A percentile compares a stretch with the other conserved stretches of the same genome.
These are phyloP conservation scores for Emergomyces orientalis DNA, from an alignment of 2,329 filamentous ascomycete species.

Conservation along the genomic window DNA sequence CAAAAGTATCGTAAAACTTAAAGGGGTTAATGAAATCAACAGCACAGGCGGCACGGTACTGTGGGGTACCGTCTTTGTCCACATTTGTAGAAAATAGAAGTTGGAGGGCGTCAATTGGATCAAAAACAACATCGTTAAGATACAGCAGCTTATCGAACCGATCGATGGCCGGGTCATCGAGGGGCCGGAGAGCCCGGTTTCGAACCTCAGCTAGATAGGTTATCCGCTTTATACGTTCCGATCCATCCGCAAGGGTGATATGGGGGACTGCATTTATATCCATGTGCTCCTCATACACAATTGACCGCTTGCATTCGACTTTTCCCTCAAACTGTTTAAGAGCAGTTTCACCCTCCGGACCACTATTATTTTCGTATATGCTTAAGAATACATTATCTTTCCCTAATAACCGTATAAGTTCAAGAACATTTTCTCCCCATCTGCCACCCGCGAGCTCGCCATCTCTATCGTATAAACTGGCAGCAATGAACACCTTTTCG, in stretches of 20 bases:
- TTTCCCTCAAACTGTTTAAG: constrained; percentile 45
- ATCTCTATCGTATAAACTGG: constrained; percentile 57
- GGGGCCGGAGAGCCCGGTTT: constrained; percentile 57
- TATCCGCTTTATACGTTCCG: constrained; percentile 59
- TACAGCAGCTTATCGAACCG: constrained; percentile 50
- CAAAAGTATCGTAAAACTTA: constrained; percentile 70
- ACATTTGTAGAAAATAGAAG: constrained; percentile 54
- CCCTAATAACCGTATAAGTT: constrained; percentile 57
- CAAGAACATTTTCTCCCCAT: constrained; percentile 54
- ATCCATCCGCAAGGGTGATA: constrained; percentile 53
- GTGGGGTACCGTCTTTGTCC: constrained; percentile 42
- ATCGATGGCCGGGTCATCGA: constrained; percentile 40
- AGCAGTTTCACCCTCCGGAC: constrained; percentile 46
- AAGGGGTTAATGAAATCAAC: constrained; percentile 66
- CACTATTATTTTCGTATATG: constrained; percentile 64
- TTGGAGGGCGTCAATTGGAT: constrained; percentile 50
- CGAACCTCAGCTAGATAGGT: constrained; percentile 63
- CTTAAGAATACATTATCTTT: constrained; percentile 60
- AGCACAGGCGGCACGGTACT: constrained; percentile 62
- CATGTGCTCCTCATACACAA: constrained; percentile 54
- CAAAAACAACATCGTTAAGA: constrained; percentile 59
- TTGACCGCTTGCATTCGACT: constrained; percentile 41
- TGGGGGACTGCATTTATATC: constrained; percentile 49
- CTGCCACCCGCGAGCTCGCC: constrained; percentile 52
- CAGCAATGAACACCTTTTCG: constrained; percentile 65